Percentiles rank a stretch among this genome's conserved stretches.
Conservation (phyloP, 2,329 filamentous ascomycete genomes). For the Colletotrichum lini region DNA sequence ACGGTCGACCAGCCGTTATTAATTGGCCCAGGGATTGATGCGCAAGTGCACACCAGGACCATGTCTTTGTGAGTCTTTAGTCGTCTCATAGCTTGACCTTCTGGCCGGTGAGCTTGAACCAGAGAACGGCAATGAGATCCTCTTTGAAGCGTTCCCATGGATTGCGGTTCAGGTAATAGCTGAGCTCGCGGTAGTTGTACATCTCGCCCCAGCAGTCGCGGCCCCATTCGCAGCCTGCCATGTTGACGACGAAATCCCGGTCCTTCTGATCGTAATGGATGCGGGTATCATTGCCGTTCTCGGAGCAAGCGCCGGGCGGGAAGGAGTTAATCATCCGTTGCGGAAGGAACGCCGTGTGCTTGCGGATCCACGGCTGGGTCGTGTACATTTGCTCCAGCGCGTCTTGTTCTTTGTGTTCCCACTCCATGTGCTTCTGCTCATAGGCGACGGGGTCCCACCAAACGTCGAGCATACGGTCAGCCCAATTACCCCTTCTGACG, state of each 20-base stretch:
- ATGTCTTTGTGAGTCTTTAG: neutral
- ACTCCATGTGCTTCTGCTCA: constrained; percentile 98
- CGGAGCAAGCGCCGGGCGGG: constrained; percentile 88
- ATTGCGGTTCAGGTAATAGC: constrained; percentile 88
- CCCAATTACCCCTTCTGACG: constrained; percentile 86
- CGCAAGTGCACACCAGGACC: constrained; percentile 31
- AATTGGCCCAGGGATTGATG: constrained; percentile 29
- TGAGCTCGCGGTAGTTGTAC: constrained; percentile 93
- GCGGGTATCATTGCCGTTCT: constrained; percentile 79
- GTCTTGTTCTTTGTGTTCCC: constrained; percentile 99
- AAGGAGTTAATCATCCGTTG: constrained; percentile 97
- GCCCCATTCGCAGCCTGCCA: constrained; percentile 98
- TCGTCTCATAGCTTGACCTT: constrained; percentile 67
- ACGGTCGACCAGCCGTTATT: constrained; percentile 41
- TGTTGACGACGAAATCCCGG: constrained; percentile 95
- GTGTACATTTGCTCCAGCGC: constrained; percentile 92
- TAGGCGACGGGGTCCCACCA: constrained; percentile 99
- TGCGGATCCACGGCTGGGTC: constrained; percentile 92
- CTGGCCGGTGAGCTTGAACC: constrained; percentile 75
- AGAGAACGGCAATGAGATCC: constrained; percentile 72
- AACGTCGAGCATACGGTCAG: constrained; percentile 90
- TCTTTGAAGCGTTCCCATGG: constrained; percentile 84
- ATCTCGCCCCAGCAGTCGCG: constrained; percentile 98
- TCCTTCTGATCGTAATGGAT: constrained; percentile 91
- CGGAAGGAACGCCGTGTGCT: constrained; percentile 88